These are phyloP conservation scores for Penicillium capsulatum DNA, from an alignment of 2,329 filamentous ascomycete genomes.

Conservation along the genomic window DNA sequence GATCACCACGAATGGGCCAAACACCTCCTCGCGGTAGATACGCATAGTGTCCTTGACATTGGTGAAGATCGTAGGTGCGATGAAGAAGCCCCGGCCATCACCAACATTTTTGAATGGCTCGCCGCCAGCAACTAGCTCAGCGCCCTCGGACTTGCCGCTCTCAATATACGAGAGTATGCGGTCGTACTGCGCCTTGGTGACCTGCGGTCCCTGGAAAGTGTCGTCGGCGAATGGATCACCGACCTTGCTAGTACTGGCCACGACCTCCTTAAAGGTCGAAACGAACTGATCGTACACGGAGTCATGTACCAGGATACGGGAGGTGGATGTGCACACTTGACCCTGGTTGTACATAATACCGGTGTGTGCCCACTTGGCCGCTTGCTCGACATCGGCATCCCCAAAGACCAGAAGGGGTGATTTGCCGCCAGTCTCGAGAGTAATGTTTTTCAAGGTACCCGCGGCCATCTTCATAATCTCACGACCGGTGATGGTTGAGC, in stretches of 20 bases:
- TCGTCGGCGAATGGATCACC: conserved; percentile 36
- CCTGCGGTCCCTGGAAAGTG: conserved; percentile 37
- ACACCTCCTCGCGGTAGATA: conserved; percentile 60
- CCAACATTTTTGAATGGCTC: conserved; percentile 52
- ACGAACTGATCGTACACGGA: conserved; percentile 25
- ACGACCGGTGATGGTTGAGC: conserved; percentile 32
- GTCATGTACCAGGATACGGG: conserved; percentile 27
- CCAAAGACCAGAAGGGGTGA: conserved; percentile 61
- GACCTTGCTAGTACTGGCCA: conserved; percentile 33
- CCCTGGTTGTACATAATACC: conserved; percentile 47
- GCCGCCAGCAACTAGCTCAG: conserved; percentile 62
- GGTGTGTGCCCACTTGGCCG: conserved; percentile 63
- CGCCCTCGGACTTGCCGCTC: conserved; percentile 65
- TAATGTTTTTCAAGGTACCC: conserved; percentile 35
- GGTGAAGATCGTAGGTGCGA: conserved; percentile 57
- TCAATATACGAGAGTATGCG: conserved; percentile 66
- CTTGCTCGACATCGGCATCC: conserved; percentile 63
- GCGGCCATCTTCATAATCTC: conserved; percentile 38
- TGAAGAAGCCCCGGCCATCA: conserved; percentile 61
- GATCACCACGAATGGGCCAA: conserved; percentile 59
- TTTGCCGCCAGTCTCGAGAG: conserved; percentile 56
- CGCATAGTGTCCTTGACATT: conserved; percentile 55
- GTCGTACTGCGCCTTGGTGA: conserved; percentile 37
- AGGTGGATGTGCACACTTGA: conserved; percentile 35
- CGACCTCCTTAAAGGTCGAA: conserved; percentile 30